Evolutionary conservation across 176 grass and related monocot species (phyloP).

Genomic region (Neostapfia colusana): DNA sequence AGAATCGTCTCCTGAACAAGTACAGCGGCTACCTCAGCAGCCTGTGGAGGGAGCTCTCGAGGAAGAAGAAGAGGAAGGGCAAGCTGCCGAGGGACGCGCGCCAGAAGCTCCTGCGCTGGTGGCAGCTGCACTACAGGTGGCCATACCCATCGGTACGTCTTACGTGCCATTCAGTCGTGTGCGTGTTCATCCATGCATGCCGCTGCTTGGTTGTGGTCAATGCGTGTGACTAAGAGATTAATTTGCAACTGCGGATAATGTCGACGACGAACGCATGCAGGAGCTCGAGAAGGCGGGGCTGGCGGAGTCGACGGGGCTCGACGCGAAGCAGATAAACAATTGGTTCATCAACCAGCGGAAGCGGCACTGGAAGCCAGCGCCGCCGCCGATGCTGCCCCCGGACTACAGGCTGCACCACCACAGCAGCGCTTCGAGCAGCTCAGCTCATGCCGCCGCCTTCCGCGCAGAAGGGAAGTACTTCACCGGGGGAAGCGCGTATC

Average conservation of each 20-base stretch:
- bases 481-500: slow-evolving; percentile 46
- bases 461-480: slow-evolving; percentile 59
- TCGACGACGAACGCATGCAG: slow-evolving; percentile 13
- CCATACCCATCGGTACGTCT: slow-evolving; percentile 81
- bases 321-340: slow-evolving; percentile 88
- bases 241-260: neutral
- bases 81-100: slow-evolving; percentile 85
- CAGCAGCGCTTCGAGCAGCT: slow-evolving; percentile 40
- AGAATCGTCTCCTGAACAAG: slow-evolving; percentile 77
- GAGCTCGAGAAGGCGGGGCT: slow-evolving; percentile 69
- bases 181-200: too few relatives aligned
- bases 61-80: slow-evolving; percentile 92
- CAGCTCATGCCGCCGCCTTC: slow-evolving; percentile 7
- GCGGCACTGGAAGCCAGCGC: slow-evolving; percentile 84
- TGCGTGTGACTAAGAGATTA: neutral
- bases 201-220: neutral
- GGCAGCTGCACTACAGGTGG: slow-evolving; percentile 85
- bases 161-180: neutral
- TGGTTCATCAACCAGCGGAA: slow-evolving; percentile 98
- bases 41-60: slow-evolving; percentile 80
- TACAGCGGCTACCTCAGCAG: slow-evolving; percentile 81
- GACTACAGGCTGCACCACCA: slow-evolving; percentile 27
- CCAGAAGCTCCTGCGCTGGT: slow-evolving; percentile 84
- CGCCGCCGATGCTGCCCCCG: slow-evolving; percentile 35
- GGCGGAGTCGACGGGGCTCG: slow-evolving; percentile 71